Percentiles rank a stretch among this genome's conserved stretches.
Evolutionary conservation across 768 basidiomycete genomes (phyloP).

Genomic region (Epithele typhae): DNA sequence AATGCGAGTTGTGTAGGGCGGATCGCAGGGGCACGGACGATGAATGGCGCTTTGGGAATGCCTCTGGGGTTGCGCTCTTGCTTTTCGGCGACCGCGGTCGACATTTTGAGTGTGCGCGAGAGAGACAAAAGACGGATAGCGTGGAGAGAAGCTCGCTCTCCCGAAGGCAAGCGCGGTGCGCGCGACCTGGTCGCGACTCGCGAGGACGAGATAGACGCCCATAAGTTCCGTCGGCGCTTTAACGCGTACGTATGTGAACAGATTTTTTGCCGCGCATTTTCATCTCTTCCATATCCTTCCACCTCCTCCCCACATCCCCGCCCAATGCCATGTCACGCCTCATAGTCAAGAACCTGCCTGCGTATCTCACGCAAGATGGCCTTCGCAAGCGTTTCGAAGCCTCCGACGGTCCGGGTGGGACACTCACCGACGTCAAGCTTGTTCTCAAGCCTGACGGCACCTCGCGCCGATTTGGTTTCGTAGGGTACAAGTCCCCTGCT

Average conservation of each 20-base stretch:
- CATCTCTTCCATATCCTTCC: no score
- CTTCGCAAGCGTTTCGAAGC: constrained; percentile 69
- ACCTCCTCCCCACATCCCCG: background rate
- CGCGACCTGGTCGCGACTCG: background rate
- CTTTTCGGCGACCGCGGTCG: background rate
- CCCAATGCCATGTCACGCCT: constrained; percentile 66
- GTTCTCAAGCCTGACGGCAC: constrained; percentile 73
- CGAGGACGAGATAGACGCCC: constrained; percentile 4
- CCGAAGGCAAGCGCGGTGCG: no score
- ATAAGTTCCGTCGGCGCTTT: no score
- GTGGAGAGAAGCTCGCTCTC: no score
- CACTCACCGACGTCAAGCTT: constrained; percentile 84
- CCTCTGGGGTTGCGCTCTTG: constrained; percentile 78
- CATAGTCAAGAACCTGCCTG: constrained; percentile 77
- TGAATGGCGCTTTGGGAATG: constrained; percentile 93
- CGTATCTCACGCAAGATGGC: constrained; percentile 57
- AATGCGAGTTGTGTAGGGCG: background rate
- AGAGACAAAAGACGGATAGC: background rate
- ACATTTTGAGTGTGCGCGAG: constrained; percentile 7
- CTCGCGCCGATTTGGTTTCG: constrained; percentile 85
- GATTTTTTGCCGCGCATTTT: constrained; percentile 9
- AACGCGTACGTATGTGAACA: background rate
- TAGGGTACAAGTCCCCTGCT: constrained; percentile 79
- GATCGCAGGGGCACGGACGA: constrained; percentile 48
- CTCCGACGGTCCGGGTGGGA: constrained; percentile 54